A percentile compares a stretch with the other conserved stretches of the same genome.
phyloP scores from a whole-genome alignment of 257 asterid genomes.

The Solanum gandarillasii region DNA sequence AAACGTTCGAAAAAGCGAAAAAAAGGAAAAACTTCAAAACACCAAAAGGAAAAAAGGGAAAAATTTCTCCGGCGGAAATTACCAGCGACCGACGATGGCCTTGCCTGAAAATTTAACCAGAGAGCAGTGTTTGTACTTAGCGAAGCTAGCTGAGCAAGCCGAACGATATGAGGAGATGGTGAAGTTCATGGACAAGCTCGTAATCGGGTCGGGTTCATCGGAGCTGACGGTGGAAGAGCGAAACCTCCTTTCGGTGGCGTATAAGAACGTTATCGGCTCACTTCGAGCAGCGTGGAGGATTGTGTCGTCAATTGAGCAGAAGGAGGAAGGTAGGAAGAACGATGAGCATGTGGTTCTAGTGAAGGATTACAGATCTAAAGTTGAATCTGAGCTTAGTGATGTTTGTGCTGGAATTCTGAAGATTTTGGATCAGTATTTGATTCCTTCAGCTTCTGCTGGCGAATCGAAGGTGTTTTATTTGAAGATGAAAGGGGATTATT shows the following conservation, averaged over 20 bases:
- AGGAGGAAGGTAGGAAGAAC: slow-evolving; percentile 63
- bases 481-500: slow-evolving; percentile 76
- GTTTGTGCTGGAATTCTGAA: slow-evolving; percentile 52
- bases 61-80: not conserved
- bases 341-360: slow-evolving; percentile 57
- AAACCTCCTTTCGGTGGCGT: slow-evolving; percentile 59
- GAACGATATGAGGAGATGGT: slow-evolving; percentile 78
- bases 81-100: slow-evolving; percentile 25
- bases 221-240: slow-evolving; percentile 67
- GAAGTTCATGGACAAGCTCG: slow-evolving; percentile 60
- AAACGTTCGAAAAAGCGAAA: not conserved
- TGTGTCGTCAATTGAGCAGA: slow-evolving; percentile 56
- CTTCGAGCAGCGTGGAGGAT: slow-evolving; percentile 77
- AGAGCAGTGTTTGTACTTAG: slow-evolving; percentile 61
- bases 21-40: not conserved
- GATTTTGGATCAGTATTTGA: slow-evolving; percentile 25
- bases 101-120: slow-evolving; percentile 21
- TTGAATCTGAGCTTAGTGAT: slow-evolving; percentile 43
- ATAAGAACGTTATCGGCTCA: slow-evolving; percentile 73
- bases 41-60: not conserved
- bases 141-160: slow-evolving; percentile 67
- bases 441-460: slow-evolving; percentile 37
- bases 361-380: slow-evolving; percentile 63
- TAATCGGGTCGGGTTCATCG: slow-evolving; percentile 19
- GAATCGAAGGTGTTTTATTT: slow-evolving; percentile 60